Base-by-base conservation (phyloP, 2,329 filamentous ascomycete species). In the Beauveria bassiana region DNA sequence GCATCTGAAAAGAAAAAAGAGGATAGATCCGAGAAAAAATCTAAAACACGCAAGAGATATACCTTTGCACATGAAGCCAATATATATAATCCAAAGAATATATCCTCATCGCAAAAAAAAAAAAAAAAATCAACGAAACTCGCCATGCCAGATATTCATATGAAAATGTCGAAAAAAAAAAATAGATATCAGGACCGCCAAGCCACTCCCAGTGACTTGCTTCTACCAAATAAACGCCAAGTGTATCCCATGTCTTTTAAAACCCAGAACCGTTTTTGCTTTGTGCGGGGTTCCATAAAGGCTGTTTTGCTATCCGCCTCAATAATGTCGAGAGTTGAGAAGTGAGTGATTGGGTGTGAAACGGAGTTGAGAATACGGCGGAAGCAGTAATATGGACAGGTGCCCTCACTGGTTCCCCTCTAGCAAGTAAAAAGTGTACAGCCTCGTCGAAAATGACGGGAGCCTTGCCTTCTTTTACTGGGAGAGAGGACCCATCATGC, bases 401-500 rank as follows among this genome's bases (percentile, higher is more conserved):
- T 47, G 56, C 56, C 56, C 34, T 59, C 31, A 40, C 28, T 28
- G 18, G 16, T 3, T 10, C 12, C 45, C 56, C 46, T 24, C n/a
- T 24, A 22, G 46, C 34, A 28, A 42, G 22, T 47, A 49, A 51
- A 51, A 57, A 56, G n/a, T 59, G 22, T 59, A 59, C 34, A 59
- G 12, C 18, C 45, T 59, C 46, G 34, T 59, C 40, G 12, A 14
- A 14, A 40, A 8, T 16, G 53, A 46, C 40, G 20, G 31, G 43
- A 3, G 75, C 31, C 31, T 31, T 74, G 26, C 72, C 5, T 16
- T 66, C 61, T 75, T 61, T 47, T 59, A 56, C 20, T 60, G 61
- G n/a, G 62, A 62, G 38, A 62, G 68, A 47, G 71, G 69, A 12
- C 70, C 72, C 14, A 80, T 73, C 70, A 82, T 75, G 67, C 80